Evolutionary conservation across 768 basidiomycete genomes (phyloP).

Genomic region (Collybia sp.): DNA sequence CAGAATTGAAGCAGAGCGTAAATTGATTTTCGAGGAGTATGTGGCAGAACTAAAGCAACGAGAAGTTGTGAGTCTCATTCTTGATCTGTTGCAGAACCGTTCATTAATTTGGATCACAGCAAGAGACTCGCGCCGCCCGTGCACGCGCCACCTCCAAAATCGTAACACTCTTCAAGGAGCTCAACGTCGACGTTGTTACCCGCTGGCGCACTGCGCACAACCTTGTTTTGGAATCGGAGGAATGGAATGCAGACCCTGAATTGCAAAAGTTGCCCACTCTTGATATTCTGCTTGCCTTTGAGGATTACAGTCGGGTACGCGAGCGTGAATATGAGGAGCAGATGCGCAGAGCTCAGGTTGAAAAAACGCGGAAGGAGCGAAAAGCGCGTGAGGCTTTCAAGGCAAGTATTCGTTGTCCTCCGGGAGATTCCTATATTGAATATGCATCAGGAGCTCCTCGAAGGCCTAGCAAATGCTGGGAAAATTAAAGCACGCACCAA

Average conservation of each 20-base stretch:
- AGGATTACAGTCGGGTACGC: conserved; percentile 87
- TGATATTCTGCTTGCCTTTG: conserved; percentile 90
- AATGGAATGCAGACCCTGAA: conserved; percentile 74
- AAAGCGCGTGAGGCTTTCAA: conserved; percentile 91
- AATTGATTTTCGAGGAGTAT: conserved; percentile 89
- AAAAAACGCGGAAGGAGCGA: conserved; percentile 79
- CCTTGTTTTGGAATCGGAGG: conserved; percentile 68
- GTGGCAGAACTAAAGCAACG: conserved; percentile 79
- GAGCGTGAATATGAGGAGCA: conserved; percentile 92
- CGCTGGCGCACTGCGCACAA: conserved; percentile 86
- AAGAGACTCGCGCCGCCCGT: conserved; percentile 74
- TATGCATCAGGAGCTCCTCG: conserved; percentile 57
- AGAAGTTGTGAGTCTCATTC: conserved; percentile 66
- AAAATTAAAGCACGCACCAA: conserved; percentile 78
- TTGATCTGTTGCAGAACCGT: conserved; percentile 1
- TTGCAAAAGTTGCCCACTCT: conserved; percentile 82
- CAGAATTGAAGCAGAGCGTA: conserved; percentile 80
- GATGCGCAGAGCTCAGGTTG: conserved; percentile 72
- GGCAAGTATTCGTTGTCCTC: conserved; percentile 34
- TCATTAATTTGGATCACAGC: conserved; percentile 34
- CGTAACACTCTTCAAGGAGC: conserved; percentile 76
- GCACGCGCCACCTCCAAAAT: conserved; percentile 80
- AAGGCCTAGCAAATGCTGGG: conserved; percentile 59
- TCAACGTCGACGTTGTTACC: conserved; percentile 90
- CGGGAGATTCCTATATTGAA: background rate